A percentile compares a stretch with the other conserved stretches of the same genome.
phyloP scores from a whole-genome alignment of 148 eudicot genomes.

The Silene latifolia region DNA sequence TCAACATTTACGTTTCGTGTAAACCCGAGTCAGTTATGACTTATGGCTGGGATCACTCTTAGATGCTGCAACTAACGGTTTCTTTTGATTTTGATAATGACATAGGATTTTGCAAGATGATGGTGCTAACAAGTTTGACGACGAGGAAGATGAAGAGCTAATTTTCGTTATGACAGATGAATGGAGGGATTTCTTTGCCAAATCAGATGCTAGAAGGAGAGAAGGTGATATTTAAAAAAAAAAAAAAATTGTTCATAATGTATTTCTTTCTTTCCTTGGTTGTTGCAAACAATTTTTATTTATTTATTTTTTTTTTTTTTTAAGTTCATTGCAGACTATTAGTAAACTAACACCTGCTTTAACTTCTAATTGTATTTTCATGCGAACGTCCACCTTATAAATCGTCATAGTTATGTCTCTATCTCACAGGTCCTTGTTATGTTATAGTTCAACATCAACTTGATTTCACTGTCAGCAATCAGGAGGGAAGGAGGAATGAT shows the following conservation, averaged over 20 bases:
- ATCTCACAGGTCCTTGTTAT: no score
- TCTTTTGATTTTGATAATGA: neutral
- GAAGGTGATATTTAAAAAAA: slow-evolving; percentile 31
- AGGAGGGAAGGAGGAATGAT: neutral
- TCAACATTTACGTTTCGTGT: neutral
- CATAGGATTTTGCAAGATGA: slow-evolving; percentile 22
- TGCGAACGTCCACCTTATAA: neutral
- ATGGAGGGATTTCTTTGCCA: slow-evolving; percentile 87
- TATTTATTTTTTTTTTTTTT: neutral
- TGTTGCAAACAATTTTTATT: neutral
- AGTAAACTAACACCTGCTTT: neutral
- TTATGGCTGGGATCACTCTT: neutral
- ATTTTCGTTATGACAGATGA: slow-evolving; percentile 75
- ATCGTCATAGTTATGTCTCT: neutral
- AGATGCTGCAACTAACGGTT: slow-evolving; percentile 8
- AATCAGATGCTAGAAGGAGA: slow-evolving; percentile 76
- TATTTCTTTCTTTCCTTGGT: no score
- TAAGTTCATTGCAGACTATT: neutral
- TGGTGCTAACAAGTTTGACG: slow-evolving; percentile 28
- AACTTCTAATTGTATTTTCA: neutral
- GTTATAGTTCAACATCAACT: no score
- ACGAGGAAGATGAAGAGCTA: slow-evolving; percentile 59
- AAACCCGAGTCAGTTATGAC: neutral
- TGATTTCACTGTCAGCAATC: no score
- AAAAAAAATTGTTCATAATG: neutral